Conservation (phyloP, 441 rosid species). For the Populus hybrid region DNA sequence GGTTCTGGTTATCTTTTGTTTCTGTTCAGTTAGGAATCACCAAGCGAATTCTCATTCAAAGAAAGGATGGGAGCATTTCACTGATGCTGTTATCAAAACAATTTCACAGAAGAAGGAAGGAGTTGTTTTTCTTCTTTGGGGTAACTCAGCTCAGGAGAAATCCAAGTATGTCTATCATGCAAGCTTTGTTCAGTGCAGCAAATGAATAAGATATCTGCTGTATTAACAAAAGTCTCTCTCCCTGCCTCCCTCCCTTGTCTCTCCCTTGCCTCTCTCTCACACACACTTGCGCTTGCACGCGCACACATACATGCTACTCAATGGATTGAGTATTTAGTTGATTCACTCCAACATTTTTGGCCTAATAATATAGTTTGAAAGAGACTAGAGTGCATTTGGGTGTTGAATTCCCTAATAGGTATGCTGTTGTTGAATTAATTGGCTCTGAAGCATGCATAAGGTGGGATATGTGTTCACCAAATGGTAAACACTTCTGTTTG, state of each 20-base stretch:
- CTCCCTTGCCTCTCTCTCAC: neutral
- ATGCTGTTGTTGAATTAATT: no score
- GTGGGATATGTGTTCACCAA: neutral
- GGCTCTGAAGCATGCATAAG: neutral
- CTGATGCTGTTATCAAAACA: constrained; percentile 80
- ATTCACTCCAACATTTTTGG: neutral
- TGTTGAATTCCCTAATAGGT: neutral
- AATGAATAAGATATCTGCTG: neutral
- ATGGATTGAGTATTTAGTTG: neutral
- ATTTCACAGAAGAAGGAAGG: constrained; percentile 83
- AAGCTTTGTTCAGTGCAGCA: constrained; percentile 5
- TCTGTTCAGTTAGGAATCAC: constrained; percentile 61
- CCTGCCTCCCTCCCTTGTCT: neutral
- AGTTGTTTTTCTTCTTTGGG: constrained; percentile 94
- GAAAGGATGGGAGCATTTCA: constrained; percentile 98
- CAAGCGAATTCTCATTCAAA: constrained; percentile 95
- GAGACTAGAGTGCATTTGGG: neutral
- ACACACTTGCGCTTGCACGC: neutral
- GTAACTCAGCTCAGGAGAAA: constrained; percentile 87
- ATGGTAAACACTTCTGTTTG: neutral
- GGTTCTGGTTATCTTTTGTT: neutral
- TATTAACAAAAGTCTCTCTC: neutral
- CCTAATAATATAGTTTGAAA: neutral
- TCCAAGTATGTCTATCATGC: constrained; percentile 45
- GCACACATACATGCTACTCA: no score